Base-by-base conservation (phyloP, 257 asterid species). In the Cynanchum wilfordii region DNA sequence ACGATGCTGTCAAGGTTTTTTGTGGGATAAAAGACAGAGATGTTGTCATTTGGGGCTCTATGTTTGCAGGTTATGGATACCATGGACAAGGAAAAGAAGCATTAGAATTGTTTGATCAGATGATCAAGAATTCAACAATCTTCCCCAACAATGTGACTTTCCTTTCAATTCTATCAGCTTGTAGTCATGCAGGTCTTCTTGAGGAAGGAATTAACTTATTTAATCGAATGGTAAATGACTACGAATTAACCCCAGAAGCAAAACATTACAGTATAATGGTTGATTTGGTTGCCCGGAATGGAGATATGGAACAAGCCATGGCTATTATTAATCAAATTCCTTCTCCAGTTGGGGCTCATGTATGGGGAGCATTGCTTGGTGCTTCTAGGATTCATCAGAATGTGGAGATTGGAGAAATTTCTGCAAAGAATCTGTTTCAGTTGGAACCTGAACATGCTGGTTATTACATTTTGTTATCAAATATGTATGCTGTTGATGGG, bases 301-400 rank as follows among this genome's bases (percentile, higher is more conserved):
- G 98, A 11, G 86, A 90, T 65, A 63, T 90, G 68, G 88, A 83
- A 33, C 79, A 78, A 74, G 94, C 98, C 29, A 58, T 87, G 83
- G 78, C 65, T 33, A 80, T 88, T 12, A 86, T 90, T 56, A 60
- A 67, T 22, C 86, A 52, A 69, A 81, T 87, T 75, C 79, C 80
- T 3, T 79, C 63, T 24, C 84, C 80, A 12, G 80, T 80, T 15
- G 84, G 82, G 69, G 85, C 85, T 13, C 79, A 84, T 74, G 75
- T 79, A 2, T 89, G 98, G 96, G 95, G 89, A 47, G 89, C 95
- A 4, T 82, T 89, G 79, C 88, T 90, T 58, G 90, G 92, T 60
- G 88, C 93, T 0, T 89, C 91, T 24, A 24, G 85, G 78, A 78
- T 85, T 58, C 80, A 89, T 79, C 86, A 81, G 56, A 86, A 90